Conservation (phyloP, 192 early-diverging fungal genomes). For the Umbelopsis ramanniana region DNA sequence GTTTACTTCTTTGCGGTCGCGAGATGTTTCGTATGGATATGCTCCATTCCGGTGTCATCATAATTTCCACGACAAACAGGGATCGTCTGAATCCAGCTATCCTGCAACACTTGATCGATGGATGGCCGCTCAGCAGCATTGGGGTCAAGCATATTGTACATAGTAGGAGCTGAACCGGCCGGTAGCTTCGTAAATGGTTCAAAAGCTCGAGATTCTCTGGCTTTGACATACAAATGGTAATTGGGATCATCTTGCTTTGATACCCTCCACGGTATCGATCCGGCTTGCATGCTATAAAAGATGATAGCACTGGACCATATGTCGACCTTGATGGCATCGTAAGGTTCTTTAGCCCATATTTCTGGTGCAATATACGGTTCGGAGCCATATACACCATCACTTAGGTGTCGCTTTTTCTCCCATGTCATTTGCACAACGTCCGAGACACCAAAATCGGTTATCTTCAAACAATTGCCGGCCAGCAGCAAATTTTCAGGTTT, state of each 20-base stretch:
- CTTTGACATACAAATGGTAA: slow-evolving; percentile 52
- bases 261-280: slow-evolving; percentile 67
- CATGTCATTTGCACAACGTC: slow-evolving; percentile 83
- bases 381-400: slow-evolving; percentile 87
- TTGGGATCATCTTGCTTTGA: slow-evolving; percentile 65
- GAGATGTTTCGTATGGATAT: slow-evolving; percentile 1
- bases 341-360: slow-evolving; percentile 73
- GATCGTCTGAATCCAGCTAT: slow-evolving; percentile 79
- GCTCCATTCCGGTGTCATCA: slow-evolving; percentile 15
- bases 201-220: slow-evolving; percentile 48
- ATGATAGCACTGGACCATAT: slow-evolving; percentile 96
- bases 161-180: slow-evolving; percentile 65
- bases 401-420: slow-evolving; percentile 60
- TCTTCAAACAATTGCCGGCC: slow-evolving; percentile 86
- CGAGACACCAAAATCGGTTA: slow-evolving; percentile 97
- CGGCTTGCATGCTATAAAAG: slow-evolving; percentile 80
- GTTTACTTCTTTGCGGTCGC: neutral
- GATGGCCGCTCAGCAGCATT: slow-evolving; percentile 70
- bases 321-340: slow-evolving; percentile 90
- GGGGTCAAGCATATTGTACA: slow-evolving; percentile 85
- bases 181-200: slow-evolving; percentile 74
- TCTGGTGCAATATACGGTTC: slow-evolving; percentile 98
- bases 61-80: slow-evolving; percentile 5
- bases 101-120: slow-evolving; percentile 70
- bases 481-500: slow-evolving; percentile 90